phyloP scores from a whole-genome alignment of 2,329 filamentous ascomycete genomes.

The Cyphellophora attinorum region DNA sequence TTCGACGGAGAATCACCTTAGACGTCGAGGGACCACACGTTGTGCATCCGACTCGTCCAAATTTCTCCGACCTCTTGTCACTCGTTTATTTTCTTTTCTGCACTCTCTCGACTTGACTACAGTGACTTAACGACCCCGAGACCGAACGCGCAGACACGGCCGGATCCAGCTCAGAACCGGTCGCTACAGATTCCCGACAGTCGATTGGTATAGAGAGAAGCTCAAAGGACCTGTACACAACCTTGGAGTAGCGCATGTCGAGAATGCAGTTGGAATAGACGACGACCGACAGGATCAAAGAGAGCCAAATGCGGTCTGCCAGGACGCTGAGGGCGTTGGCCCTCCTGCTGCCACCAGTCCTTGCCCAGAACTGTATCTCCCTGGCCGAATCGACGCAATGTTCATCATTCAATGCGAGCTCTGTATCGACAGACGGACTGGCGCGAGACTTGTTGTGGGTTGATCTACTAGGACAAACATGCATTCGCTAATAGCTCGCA shows the following conservation, averaged over 20 bases:
- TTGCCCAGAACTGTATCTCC: conserved; percentile 46
- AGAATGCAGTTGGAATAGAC: conserved; percentile 1
- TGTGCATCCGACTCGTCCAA: not conserved
- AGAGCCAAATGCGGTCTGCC: not conserved
- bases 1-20: too few species aligned
- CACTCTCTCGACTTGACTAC: too few species aligned
- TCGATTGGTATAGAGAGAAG: too few species aligned
- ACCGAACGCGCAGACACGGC: too few species aligned
- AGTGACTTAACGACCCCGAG: too few species aligned
- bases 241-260: too few species aligned
- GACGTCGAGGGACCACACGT: too few species aligned
- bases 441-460: conserved; percentile 58
- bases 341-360: conserved; percentile 5
- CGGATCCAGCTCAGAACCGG: too few species aligned
- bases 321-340: conserved; percentile 10
- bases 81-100: conserved; percentile 17
- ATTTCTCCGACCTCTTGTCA: conserved; percentile 14
- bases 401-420: conserved; percentile 62
- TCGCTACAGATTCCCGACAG: too few species aligned
- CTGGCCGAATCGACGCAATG: conserved; percentile 61
- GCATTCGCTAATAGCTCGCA: conserved; percentile 31
- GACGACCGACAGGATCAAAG: conserved; percentile 2
- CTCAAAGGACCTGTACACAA: too few species aligned
- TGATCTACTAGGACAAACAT: conserved; percentile 7
- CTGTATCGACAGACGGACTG: conserved; percentile 54